phyloP scores from a whole-genome alignment of 345 rosid species.

The Nephelium lappaceum region DNA sequence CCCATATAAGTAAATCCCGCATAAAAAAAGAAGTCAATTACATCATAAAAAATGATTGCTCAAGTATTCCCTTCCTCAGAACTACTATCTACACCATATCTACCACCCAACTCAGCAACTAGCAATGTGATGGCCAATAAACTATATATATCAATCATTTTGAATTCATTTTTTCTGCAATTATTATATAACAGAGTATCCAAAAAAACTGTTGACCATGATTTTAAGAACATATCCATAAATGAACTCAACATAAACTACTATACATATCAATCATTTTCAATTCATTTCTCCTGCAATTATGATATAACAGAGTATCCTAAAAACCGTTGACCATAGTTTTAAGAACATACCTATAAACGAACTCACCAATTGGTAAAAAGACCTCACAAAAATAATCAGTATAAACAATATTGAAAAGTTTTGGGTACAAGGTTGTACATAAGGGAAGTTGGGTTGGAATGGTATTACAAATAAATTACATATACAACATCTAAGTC shows the following conservation, averaged over 20 bases:
- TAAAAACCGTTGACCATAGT: neutral
- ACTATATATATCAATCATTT: neutral
- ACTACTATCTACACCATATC: neutral
- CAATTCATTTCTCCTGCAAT: neutral
- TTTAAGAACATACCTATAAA: neutral
- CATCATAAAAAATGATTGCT: neutral
- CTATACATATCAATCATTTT: neutral
- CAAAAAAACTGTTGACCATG: neutral
- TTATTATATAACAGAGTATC: neutral
- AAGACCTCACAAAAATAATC: neutral
- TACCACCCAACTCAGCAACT: constrained; percentile 3
- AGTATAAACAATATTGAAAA: neutral
- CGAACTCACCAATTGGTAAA: neutral
- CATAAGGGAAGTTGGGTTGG: neutral
- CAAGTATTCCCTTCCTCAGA: neutral
- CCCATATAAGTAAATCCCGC: constrained; percentile 5
- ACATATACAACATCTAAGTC: constrained; percentile 1
- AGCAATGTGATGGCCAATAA: neutral
- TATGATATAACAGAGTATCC: neutral
- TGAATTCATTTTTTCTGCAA: neutral
- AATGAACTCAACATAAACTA: neutral
- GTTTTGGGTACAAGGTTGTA: neutral
- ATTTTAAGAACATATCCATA: neutral
- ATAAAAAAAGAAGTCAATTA: constrained; percentile 6
- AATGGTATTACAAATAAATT: neutral